phyloP scores from a whole-genome alignment of 2,329 filamentous ascomycete species.

The Alternaria brassicae region DNA sequence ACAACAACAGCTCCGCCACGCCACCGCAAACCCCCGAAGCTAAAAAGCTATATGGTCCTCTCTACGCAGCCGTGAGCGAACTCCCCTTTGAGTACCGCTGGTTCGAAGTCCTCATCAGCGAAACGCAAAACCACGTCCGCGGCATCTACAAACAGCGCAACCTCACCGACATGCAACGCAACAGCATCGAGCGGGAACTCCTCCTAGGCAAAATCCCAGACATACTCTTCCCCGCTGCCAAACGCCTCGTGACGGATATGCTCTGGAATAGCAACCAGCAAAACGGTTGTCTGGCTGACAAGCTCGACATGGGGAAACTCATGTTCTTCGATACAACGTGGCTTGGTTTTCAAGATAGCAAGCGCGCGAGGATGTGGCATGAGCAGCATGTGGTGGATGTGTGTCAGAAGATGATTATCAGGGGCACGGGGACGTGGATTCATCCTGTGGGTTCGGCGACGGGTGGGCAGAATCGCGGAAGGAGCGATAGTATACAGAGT shows the following conservation, averaged over 20 bases:
- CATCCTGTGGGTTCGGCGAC: conserved; percentile 25
- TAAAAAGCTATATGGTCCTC: conserved; percentile 54
- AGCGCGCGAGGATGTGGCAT: conserved; percentile 65
- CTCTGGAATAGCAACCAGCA: conserved; percentile 47
- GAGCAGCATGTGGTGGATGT: conserved; percentile 66
- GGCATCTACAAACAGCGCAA: conserved; percentile 61
- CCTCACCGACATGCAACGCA: conserved; percentile 55
- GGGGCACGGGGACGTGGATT: conserved; percentile 34
- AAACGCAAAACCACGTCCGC: conserved; percentile 71
- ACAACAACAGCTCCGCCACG: conserved; percentile 48
- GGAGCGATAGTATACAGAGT: conserved; percentile 35
- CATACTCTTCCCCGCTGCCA: conserved; percentile 58
- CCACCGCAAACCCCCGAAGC: conserved; percentile 52
- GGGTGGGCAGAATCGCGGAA: conserved; percentile 13
- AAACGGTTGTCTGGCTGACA: conserved; percentile 59
- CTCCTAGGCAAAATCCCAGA: conserved; percentile 61
- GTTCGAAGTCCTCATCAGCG: conserved; percentile 59
- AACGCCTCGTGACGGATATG: conserved; percentile 54
- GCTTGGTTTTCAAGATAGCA: conserved; percentile 69
- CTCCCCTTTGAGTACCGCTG: conserved; percentile 54
- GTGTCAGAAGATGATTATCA: conserved; percentile 59
- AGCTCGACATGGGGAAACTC: conserved; percentile 70
- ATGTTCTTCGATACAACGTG: conserved; percentile 76
- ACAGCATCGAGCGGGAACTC: conserved; percentile 60
- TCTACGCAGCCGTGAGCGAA: conserved; percentile 41